These are phyloP conservation scores for Gossypium raimondii DNA, from an alignment of 345 rosid species.

Conservation along the genomic window DNA sequence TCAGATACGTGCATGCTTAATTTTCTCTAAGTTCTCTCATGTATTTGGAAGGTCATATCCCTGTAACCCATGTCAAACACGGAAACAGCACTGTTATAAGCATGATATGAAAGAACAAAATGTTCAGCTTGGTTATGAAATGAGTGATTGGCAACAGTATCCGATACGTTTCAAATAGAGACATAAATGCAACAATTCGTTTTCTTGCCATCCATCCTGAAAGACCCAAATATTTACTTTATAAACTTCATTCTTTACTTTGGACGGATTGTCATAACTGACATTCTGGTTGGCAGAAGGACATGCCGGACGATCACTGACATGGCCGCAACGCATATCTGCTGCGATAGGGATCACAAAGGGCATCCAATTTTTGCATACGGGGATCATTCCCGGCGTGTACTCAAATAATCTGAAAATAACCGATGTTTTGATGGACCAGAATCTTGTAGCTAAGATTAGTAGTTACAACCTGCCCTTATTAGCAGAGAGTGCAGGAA, in stretches of 20 bases:
- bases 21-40: no score
- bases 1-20: no score
- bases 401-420: slow-evolving; percentile 72
- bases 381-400: slow-evolving; percentile 83
- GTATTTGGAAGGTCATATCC: no score
- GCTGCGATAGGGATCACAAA: slow-evolving; percentile 81
- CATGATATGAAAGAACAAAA: neutral
- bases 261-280: slow-evolving; percentile 5
- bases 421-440: slow-evolving; percentile 81
- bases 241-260: neutral
- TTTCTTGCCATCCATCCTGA: slow-evolving; percentile 1
- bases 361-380: slow-evolving; percentile 88
- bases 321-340: slow-evolving; percentile 80
- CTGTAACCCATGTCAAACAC: no score
- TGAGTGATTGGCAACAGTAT: neutral
- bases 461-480: slow-evolving; percentile 85
- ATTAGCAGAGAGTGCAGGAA: slow-evolving; percentile 55
- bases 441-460: slow-evolving; percentile 68
- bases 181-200: neutral
- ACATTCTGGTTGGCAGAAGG: slow-evolving; percentile 40
- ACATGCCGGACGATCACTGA: slow-evolving; percentile 39
- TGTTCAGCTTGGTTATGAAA: neutral
- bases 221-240: neutral
- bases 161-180: neutral
- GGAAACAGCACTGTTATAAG: neutral